Evolutionary conservation across 192 early-diverging fungal species (phyloP).

Genomic region (Allomyces macrogynus): DNA sequence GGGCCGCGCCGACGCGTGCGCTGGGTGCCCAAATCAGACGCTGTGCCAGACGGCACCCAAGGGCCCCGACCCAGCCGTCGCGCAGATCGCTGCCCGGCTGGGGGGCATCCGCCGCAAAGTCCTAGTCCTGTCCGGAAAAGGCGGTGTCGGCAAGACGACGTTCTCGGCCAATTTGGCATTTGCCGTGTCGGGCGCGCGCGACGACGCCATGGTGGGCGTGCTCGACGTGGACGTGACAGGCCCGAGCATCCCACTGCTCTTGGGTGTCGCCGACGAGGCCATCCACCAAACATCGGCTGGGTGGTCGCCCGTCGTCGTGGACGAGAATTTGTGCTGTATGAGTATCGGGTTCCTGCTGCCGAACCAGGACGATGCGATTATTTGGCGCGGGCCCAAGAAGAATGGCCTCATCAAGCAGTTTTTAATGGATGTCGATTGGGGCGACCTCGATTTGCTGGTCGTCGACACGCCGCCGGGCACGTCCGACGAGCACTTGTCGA

Average conservation of each 20-base stretch:
- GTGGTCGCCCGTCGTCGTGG: slow-evolving; percentile 60
- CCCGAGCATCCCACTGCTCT: slow-evolving; percentile 79
- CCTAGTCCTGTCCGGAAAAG: slow-evolving; percentile 92
- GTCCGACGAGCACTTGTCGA: slow-evolving; percentile 85
- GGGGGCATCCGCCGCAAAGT: slow-evolving; percentile 59
- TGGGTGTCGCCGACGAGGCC: slow-evolving; percentile 62
- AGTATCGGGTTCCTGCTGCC: slow-evolving; percentile 83
- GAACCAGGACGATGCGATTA: slow-evolving; percentile 69
- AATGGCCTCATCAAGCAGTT: slow-evolving; percentile 93
- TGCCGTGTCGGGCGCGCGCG: slow-evolving; percentile 33
- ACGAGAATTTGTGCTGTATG: slow-evolving; percentile 68
- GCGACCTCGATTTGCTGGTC: slow-evolving; percentile 67
- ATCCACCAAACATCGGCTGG: slow-evolving; percentile 65
- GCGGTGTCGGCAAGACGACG: slow-evolving; percentile 92
- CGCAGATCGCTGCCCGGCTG: slow-evolving; percentile 16
- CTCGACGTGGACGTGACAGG: slow-evolving; percentile 95
- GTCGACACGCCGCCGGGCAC: slow-evolving; percentile 96
- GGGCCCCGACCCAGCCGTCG: slow-evolving; percentile 45
- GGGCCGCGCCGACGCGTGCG: slow-evolving; percentile 52
- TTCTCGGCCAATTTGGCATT: slow-evolving; percentile 79
- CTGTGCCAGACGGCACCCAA: slow-evolving; percentile 46
- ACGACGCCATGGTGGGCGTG: slow-evolving; percentile 42
- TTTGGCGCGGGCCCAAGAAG: slow-evolving; percentile 92
- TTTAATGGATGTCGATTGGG: slow-evolving; percentile 87
- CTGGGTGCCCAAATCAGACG: slow-evolving; percentile 60